Evolutionary conservation across 2,329 filamentous ascomycete species (phyloP), one percentile per base, ranked within the genome.

Genomic region (Dactylellina leptospora): DNA sequence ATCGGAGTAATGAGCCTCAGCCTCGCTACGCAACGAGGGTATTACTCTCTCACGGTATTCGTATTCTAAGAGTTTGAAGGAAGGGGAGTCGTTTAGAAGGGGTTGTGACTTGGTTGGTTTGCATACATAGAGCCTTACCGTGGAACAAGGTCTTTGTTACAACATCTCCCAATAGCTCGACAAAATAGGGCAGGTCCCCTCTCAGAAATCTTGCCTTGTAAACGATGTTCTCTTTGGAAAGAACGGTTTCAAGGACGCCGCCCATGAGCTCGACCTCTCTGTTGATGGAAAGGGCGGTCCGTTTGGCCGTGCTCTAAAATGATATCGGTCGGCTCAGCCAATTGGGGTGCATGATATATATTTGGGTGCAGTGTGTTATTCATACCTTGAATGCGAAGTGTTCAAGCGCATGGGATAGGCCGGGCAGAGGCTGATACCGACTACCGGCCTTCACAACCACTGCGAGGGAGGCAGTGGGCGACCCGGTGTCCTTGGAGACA

Each of bases 311-410:
- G 85, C 89, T 92, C 90, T 93, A 78, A 74, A 76, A 2, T 23
- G 11, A 28, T 56, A 44, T 63, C 44, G 22, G 4, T 36, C 30
- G 20, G 25, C 23, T 58, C 40, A 68, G 55, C 55, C 18, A 36
- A 44, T 78, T 76, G 70, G 59, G 62, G 45, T n/a, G 23, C 4
- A 38, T 36, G 48, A 22, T 27, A 38, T 45, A 47, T 45, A 20
- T 30, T 20, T 33, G 30, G 20, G 13, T 82, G 36, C 18, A n/a
- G 13, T 11, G 36, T 25, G 20, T 23, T 42, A 20, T 27, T 9
- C 56, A 77, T 81, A 92, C 95, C 91, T 96, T 96, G 88, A 97
- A 99, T 76, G 96, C 93, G 84, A 96, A 99, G 81, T 92, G 90
- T 84, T 95, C 90, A 76, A 99, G 86, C 69, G 90, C 93, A 79